phyloP scores from a whole-genome alignment of 2,329 filamentous ascomycete species.

The Aspergillus piperis region DNA sequence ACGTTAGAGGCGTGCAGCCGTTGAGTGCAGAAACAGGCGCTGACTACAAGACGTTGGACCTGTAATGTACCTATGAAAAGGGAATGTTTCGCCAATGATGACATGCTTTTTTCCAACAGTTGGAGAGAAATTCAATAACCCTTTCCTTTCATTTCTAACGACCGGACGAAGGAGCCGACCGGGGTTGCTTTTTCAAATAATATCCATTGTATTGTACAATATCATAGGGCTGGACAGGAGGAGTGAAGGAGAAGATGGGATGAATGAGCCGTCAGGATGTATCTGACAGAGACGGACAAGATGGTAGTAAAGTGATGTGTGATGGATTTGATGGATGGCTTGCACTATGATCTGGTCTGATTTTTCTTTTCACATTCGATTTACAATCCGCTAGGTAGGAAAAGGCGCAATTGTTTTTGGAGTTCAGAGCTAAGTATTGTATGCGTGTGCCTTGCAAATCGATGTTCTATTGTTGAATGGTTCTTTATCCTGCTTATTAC shows the following conservation, averaged over 20 bases:
- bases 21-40: slow-evolving; percentile 42
- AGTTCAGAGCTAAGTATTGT: slow-evolving; percentile 7
- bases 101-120: background rate
- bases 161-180: slow-evolving; percentile 3
- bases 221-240: slow-evolving; percentile 13
- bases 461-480: background rate
- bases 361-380: slow-evolving; percentile 3
- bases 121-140: background rate
- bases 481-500: background rate
- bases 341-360: slow-evolving; percentile 1
- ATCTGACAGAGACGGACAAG: background rate
- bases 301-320: background rate
- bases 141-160: slow-evolving; percentile 5
- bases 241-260: no score
- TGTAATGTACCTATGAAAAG: slow-evolving; percentile 31
- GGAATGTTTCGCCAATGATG: background rate
- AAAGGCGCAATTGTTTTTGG: slow-evolving; percentile 14
- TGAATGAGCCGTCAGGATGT: background rate
- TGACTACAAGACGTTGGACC: slow-evolving; percentile 46
- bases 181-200: slow-evolving; percentile 14
- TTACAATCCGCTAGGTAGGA: slow-evolving; percentile 9
- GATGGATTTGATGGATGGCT: slow-evolving; percentile 2
- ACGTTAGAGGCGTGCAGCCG: slow-evolving; percentile 39
- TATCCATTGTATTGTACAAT: slow-evolving; percentile 27
- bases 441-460: background rate